phyloP scores from a whole-genome alignment of 495 filamentous ascomycete species.

The Cryomyces antarcticus region DNA sequence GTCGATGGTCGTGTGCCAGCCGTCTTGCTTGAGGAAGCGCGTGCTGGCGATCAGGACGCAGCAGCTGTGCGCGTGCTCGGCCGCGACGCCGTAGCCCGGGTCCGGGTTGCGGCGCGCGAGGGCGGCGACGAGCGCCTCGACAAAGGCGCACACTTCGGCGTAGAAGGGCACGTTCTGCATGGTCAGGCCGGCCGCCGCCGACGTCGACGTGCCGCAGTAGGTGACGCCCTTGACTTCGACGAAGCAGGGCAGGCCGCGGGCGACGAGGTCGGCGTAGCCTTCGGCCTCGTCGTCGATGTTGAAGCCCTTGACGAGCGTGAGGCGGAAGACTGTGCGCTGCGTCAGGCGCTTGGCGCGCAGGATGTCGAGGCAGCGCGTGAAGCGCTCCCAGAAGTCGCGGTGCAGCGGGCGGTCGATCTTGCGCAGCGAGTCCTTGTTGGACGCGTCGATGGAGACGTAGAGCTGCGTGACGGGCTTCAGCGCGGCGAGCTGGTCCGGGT shows the following conservation, averaged over 20 bases:
- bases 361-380: conserved; percentile 77
- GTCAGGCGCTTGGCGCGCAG: conserved; percentile 56
- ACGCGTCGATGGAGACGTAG: conserved; percentile 89
- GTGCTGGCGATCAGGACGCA: conserved; percentile 56
- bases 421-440: conserved; percentile 68
- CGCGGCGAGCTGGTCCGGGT: conserved; percentile 71
- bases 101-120: conserved; percentile 35
- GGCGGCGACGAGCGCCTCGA: conserved; percentile 44
- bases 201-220: conserved; percentile 78
- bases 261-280: conserved; percentile 79
- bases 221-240: conserved; percentile 93
- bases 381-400: conserved; percentile 93
- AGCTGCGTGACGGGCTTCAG: conserved; percentile 75
- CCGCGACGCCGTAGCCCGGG: conserved; percentile 70
- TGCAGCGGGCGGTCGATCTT: conserved; percentile 82
- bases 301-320: conserved; percentile 91
- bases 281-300: conserved; percentile 84
- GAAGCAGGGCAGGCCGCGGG: conserved; percentile 67
- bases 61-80: conserved; percentile 88
- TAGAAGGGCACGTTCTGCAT: conserved; percentile 97
- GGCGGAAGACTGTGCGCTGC: conserved; percentile 84
- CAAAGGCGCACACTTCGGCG: conserved; percentile 66
- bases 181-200: conserved; percentile 59
- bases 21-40: conserved; percentile 44
- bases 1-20: conserved; percentile 82